Evolutionary conservation across 2,329 filamentous ascomycete species (phyloP), one percentile per base, ranked within the genome.

Genomic region (Exophiala sp.): DNA sequence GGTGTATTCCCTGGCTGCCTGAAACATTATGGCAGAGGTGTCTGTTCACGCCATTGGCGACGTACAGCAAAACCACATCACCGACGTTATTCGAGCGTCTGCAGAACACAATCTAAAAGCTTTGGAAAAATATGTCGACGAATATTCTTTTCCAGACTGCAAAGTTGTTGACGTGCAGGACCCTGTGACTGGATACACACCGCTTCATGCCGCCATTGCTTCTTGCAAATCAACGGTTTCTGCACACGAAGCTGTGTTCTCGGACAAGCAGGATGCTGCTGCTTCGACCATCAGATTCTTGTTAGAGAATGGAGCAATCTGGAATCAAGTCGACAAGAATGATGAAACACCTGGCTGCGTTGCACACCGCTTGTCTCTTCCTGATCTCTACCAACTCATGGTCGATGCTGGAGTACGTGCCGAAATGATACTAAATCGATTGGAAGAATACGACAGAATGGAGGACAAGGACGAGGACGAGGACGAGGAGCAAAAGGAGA

Each of bases 281-380:
- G 49, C 64, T 39, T 82, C 84, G 48, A 86, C 86, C 0, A 75
- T 96, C 3, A 81, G 82, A 62, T 82, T 94, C 66, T 78, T 97
- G 6, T 84, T 97, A 56, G 81, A 91, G 65, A 87, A 88, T 63
- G 94, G 94, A 32, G 94, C 90, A 9, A 96, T 97, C 63, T 99
- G 94, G 94, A 99, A 99, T 73, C 91, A 96, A 69, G 77, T 97
- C 52, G 90, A 97, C 70, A 74, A 78, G 62, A 86, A 89, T 63
- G 82, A 90, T 64, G 92, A 97, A 77, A 97, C 94, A 2, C 91
- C 94, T 0, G 94, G 91, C 6, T 97, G 92, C 69, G 75, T 96
- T 40, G 94, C 94, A 7, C 77, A 79, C 24, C 69, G 82, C 42
- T 62, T 96, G 20, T 86, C 87, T 0, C 75, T 88, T 64, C 78